phyloP scores from a whole-genome alignment of 176 grass and related monocot genomes.

The Carex cristatella region DNA sequence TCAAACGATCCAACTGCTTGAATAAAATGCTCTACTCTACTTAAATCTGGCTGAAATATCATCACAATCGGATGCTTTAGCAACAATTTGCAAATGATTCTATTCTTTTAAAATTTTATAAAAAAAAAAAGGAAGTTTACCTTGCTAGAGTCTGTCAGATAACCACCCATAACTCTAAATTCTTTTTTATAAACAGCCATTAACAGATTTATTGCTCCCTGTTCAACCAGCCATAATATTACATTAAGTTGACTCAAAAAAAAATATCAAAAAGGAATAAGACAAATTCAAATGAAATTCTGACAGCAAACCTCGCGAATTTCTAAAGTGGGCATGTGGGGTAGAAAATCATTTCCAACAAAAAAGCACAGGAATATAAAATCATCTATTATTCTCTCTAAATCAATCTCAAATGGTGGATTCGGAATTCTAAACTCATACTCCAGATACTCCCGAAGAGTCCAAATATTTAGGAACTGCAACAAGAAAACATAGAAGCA shows the following conservation, averaged over 20 bases:
- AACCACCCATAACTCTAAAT: conserved; percentile 75
- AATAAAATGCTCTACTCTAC: conserved; percentile 94
- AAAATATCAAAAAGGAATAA: conserved; percentile 10
- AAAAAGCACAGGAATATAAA: conserved; percentile 99
- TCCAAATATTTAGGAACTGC: conserved; percentile 99
- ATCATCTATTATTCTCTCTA: conserved; percentile 96
- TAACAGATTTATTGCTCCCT: conserved; percentile 98
- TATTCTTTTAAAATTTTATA: background rate
- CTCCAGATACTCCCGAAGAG: conserved; percentile 86
- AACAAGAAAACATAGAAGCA: background rate
- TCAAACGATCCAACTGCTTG: conserved; percentile 87
- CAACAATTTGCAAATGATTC: background rate
- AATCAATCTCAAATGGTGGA: conserved; percentile 70
- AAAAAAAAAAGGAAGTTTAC: conserved; percentile 38
- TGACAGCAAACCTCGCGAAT: conserved; percentile 81
- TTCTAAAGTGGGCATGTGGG: conserved; percentile 96
- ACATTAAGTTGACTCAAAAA: background rate
- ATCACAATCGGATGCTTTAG: background rate
- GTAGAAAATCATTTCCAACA: conserved; percentile 99
- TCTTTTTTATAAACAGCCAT: conserved; percentile 98
- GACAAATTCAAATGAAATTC: conserved; percentile 18
- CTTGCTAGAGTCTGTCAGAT: conserved; percentile 84
- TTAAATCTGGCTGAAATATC: conserved; percentile 66
- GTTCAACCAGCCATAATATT: conserved; percentile 19
- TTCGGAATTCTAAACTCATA: conserved; percentile 95